Conservation (phyloP, 2,329 filamentous ascomycete species). For the Rhexocercosporidium sp. region DNA sequence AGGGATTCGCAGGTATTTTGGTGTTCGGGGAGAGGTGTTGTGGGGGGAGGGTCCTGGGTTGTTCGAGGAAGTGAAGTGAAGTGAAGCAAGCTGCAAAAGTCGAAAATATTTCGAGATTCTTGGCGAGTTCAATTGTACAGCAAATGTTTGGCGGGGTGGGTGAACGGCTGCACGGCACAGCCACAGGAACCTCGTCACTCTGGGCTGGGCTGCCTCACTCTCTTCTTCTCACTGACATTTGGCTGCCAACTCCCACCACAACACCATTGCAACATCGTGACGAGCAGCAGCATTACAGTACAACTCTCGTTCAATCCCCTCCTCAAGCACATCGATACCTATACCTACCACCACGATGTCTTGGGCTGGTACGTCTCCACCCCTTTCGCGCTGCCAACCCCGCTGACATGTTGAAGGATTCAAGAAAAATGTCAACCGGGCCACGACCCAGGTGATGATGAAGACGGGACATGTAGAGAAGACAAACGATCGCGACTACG, state of each 20-base stretch:
- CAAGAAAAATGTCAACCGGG: constrained; percentile 98
- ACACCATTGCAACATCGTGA: not conserved
- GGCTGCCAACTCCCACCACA: not conserved
- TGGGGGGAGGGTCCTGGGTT: not conserved
- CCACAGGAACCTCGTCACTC: constrained; percentile 14
- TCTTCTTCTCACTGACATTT: not conserved
- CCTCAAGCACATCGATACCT: not conserved
- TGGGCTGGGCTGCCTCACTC: not conserved
- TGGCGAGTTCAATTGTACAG: not conserved
- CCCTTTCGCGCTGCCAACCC: not conserved
- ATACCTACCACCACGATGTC: constrained; percentile 47
- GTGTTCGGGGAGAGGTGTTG: constrained; percentile 8
- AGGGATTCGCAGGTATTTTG: not conserved
- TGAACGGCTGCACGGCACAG: not conserved
- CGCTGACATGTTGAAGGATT: constrained; percentile 62
- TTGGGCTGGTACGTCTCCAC: constrained; percentile 50
- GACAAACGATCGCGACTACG: constrained; percentile 98
- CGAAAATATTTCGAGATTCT: constrained; percentile 11
- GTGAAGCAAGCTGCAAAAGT: constrained; percentile 11
- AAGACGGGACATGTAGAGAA: constrained; percentile 99
- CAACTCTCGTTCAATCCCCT: not conserved
- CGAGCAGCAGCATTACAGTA: constrained; percentile 1
- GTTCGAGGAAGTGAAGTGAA: not conserved
- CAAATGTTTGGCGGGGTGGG: constrained; percentile 19
- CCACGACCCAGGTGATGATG: constrained; percentile 99